Evolutionary conservation across 179 eudicot genomes (phyloP), one percentile per base, ranked within the genome.

Genomic region (Silene noctiflora): DNA sequence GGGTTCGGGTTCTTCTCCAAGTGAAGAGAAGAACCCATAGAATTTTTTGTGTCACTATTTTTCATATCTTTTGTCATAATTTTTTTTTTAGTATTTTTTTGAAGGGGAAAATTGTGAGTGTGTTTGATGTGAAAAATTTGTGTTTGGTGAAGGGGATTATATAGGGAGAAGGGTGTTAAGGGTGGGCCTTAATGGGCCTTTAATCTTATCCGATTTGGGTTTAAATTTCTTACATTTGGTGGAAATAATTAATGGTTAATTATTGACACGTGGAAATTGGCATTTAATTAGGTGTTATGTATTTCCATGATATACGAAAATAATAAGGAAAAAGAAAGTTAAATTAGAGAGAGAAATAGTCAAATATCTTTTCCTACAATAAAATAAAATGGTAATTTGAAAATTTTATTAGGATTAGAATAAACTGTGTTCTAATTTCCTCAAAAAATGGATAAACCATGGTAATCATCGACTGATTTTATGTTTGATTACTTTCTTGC

Each of bases 181-280:
- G 4, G 72, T 44, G 72, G 72, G 72, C 12, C 56, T 19, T 19
- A 39, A 44, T 68, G 72, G 72, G 72, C 10, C 56, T 42, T 27
- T 62, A 71, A 67, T 42, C 81, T 81, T 81, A 81, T 81, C 84
- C 84, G 76, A n/a, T 53, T 73, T 81, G 69, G 21, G 74, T 61
- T 69, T 48, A 20, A 61, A 1, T 42, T 62, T 77, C 78, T 61
- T 53, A 81, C 78, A 77, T 63, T 64, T 73, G 72, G 12, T 73
- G 75, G 35, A 25, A 67, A 39, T 8, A n/a, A 19, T 68, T 42
- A 68, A 68, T 25, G 13, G 33, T 25, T 27, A 21, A 13, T 69
- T 25, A 19, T 10, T 48, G 78, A 73, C 81, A 77, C 78, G 84
- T 77, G 78, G 77, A 22, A 67, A 67, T 29, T 29, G 14, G 24